phyloP scores from a whole-genome alignment of 371 early-diverging fungal species.

The Mucor plumbeus region DNA sequence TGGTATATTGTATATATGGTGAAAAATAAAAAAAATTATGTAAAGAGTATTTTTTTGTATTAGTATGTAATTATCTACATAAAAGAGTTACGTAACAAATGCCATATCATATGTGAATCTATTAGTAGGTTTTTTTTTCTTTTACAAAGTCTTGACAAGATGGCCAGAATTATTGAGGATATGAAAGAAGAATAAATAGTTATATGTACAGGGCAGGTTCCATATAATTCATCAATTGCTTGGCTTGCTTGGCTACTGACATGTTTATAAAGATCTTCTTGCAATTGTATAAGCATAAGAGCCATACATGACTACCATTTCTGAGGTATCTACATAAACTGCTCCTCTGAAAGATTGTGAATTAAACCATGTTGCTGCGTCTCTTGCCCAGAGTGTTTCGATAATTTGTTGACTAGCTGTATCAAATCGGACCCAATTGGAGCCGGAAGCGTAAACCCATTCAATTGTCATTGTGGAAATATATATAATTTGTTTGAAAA shows the following conservation, averaged over 20 bases:
- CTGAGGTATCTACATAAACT: constrained; percentile 23
- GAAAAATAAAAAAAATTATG: neutral
- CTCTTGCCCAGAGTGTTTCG: constrained; percentile 23
- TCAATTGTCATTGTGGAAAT: constrained; percentile 16
- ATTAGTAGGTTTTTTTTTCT: neutral
- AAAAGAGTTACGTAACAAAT: neutral
- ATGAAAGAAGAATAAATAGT: neutral
- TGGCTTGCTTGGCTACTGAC: neutral
- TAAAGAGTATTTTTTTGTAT: neutral
- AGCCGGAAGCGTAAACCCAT: constrained; percentile 30
- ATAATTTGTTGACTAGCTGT: constrained; percentile 13
- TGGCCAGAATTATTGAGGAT: no score
- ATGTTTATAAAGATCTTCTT: neutral
- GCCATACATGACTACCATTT: constrained; percentile 20
- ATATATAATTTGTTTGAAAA: neutral
- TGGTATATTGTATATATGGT: neutral
- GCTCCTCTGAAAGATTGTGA: constrained; percentile 16
- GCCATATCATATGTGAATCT: neutral
- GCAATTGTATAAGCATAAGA: constrained; percentile 22
- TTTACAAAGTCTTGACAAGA: neutral
- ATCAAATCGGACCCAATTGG: constrained; percentile 25
- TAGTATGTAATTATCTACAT: neutral
- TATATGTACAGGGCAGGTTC: neutral
- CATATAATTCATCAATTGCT: neutral
- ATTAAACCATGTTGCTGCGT: constrained; percentile 23